phyloP scores from a whole-genome alignment of 1,139 yeast species.

The Geotrichum citri-aurantii region DNA sequence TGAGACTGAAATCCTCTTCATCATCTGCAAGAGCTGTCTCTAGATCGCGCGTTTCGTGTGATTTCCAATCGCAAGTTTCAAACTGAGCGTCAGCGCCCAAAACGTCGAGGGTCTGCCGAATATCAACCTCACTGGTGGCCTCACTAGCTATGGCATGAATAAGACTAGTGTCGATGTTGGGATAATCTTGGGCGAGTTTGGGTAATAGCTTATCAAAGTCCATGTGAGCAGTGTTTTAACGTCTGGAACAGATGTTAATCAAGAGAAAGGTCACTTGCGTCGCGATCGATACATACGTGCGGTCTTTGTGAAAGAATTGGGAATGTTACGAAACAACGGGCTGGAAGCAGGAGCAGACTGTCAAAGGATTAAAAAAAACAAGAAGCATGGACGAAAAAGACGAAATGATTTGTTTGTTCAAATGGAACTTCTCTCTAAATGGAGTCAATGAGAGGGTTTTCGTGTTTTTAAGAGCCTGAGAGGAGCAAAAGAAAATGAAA shows the following conservation, averaged over 20 bases:
- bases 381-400: not conserved
- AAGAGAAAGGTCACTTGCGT: not conserved
- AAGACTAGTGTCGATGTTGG: constrained; percentile 7
- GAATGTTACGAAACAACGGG: not conserved
- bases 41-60: constrained; percentile 8
- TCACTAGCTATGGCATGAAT: constrained; percentile 8
- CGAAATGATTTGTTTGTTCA: not conserved
- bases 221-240: not conserved
- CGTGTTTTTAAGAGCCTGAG: not conserved
- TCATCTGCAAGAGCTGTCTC: constrained; percentile 8
- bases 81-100: constrained; percentile 9
- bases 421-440: not conserved
- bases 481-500: no score
- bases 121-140: not conserved
- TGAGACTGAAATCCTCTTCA: constrained; percentile 6
- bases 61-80: constrained; percentile 10
- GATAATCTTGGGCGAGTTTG: constrained; percentile 9
- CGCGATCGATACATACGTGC: not conserved
- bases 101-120: constrained; percentile 4
- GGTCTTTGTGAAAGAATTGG: not conserved
- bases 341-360: not conserved
- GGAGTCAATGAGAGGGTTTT: not conserved
- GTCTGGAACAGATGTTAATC: not conserved
- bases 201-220: not conserved
- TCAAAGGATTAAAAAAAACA: not conserved